Percentiles rank a stretch among this genome's conserved stretches.
These are phyloP conservation scores for Sarocladium kiliense DNA, from an alignment of 2,329 filamentous ascomycete species.

Conservation along the genomic window DNA sequence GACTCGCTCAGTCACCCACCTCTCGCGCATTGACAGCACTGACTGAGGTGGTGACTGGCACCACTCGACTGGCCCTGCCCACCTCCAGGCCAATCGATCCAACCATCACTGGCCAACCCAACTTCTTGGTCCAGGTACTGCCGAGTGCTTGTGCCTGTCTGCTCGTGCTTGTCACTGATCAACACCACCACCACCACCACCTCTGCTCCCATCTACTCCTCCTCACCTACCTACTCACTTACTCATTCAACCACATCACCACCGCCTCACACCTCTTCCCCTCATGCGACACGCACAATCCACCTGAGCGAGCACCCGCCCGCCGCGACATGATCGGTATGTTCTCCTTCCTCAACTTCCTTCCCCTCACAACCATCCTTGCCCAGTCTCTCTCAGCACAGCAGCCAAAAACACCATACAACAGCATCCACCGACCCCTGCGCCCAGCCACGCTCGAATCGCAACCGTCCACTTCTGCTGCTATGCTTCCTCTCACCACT, in stretches of 20 bases:
- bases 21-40: neutral
- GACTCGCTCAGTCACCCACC: too few relatives aligned
- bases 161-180: neutral
- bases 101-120: neutral
- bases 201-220: too few relatives aligned
- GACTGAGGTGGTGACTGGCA: too few relatives aligned
- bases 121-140: neutral
- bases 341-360: neutral
- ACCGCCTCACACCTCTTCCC: neutral
- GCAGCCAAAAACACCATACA: neutral
- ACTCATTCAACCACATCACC: neutral
- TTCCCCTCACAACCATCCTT: neutral
- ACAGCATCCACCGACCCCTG: constrained; percentile 2
- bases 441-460: constrained; percentile 2
- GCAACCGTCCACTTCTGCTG: neutral
- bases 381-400: neutral
- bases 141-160: neutral
- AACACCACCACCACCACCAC: neutral
- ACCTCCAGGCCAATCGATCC: neutral
- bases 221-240: too few relatives aligned
- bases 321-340: constrained; percentile 4
- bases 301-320: neutral
- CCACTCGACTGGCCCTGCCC: too few relatives aligned
- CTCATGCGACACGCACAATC: neutral
- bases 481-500: neutral